Percentiles rank a stretch among this genome's conserved stretches.
Conservation (phyloP, 495 filamentous ascomycete species). For the Podospora appendiculata region DNA sequence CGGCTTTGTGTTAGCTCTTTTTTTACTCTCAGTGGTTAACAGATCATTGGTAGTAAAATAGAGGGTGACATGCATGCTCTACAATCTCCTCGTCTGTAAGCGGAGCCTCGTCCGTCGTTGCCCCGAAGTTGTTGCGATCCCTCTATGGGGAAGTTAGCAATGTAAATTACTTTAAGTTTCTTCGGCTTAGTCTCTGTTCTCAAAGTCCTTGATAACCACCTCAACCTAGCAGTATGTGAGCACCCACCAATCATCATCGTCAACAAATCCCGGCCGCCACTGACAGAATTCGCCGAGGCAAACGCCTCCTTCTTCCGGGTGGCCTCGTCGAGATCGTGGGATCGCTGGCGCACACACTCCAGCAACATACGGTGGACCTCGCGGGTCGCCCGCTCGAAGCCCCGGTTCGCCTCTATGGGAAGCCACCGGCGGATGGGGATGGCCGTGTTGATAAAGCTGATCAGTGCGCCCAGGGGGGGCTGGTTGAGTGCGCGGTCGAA, state of each 20-base stretch:
- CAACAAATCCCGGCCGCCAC: neutral
- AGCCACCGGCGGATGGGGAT: conserved; percentile 19
- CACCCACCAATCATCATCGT: neutral
- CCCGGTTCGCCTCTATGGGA: conserved; percentile 19
- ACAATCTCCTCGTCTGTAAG: neutral
- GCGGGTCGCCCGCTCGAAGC: conserved; percentile 12
- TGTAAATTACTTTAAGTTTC: too few species aligned
- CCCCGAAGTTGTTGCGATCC: neutral
- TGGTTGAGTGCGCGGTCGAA: conserved; percentile 24
- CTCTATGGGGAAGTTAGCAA: neutral
- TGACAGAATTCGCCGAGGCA: neutral
- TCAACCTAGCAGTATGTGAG: too few species aligned
- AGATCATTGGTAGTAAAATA: neutral
- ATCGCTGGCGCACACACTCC: conserved; percentile 15
- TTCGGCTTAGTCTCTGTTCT: too few species aligned
- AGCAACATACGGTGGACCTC: conserved; percentile 18
- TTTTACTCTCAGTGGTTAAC: neutral
- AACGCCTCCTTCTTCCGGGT: neutral
- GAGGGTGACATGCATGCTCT: neutral
- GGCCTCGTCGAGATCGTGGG: conserved; percentile 5
- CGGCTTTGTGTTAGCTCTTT: neutral
- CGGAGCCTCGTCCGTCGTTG: neutral
- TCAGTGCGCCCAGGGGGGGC: conserved; percentile 17
- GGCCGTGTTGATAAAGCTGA: conserved; percentile 18
- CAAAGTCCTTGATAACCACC: too few species aligned